phyloP scores from a whole-genome alignment of 2,329 filamentous ascomycete genomes.

The Thielaviopsis euricoi region DNA sequence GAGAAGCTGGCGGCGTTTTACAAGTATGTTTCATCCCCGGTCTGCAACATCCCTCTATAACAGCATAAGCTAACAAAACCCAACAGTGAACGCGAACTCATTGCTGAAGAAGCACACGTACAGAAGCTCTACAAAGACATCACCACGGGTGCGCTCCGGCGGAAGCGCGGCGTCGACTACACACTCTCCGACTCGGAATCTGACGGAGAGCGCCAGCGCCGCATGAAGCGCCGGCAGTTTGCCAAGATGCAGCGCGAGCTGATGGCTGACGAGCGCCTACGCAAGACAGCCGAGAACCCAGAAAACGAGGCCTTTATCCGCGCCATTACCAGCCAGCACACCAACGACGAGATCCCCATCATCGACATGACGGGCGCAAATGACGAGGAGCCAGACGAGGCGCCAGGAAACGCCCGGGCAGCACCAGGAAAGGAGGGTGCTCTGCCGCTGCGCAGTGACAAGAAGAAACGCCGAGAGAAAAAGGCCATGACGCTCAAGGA shows the following conservation, averaged over 20 bases:
- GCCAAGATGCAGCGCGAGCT: conserved; percentile 82
- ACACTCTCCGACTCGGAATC: conserved; percentile 87
- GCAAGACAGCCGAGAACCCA: conserved; percentile 75
- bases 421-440: not conserved
- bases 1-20: conserved; percentile 70
- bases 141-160: conserved; percentile 70
- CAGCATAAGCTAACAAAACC: conserved; percentile 4
- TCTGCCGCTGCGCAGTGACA: conserved; percentile 4
- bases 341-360: conserved; percentile 64
- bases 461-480: conserved; percentile 1
- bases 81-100: conserved; percentile 57
- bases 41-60: conserved; percentile 1
- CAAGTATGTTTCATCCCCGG: conserved; percentile 47
- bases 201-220: conserved; percentile 57
- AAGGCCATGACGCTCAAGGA: conserved; percentile 26
- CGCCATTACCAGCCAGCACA: conserved; percentile 69
- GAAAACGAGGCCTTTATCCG: conserved; percentile 82
- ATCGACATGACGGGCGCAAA: conserved; percentile 30
- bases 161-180: conserved; percentile 66
- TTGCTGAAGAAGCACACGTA: conserved; percentile 69
- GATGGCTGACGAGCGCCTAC: conserved; percentile 68
- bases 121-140: conserved; percentile 88
- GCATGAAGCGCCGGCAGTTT: conserved; percentile 75
- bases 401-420: conserved; percentile 8
- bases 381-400: conserved; percentile 19